A percentile compares a stretch with the other conserved stretches of the same genome.
phyloP scores from a whole-genome alignment of 345 rosid species.

The Aegle marmelos region DNA sequence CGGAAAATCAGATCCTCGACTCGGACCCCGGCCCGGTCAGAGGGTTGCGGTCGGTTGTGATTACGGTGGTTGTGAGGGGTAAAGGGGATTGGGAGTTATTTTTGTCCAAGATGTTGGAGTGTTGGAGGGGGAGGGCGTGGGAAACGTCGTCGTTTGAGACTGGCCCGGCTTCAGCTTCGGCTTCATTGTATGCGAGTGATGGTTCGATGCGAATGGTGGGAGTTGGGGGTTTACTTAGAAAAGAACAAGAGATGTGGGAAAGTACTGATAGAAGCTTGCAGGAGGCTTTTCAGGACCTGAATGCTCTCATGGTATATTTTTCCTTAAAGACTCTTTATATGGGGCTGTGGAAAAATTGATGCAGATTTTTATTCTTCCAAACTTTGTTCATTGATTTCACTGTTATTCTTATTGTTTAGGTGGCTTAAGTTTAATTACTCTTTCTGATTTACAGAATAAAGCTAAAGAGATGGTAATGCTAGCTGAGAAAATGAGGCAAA shows the following conservation, averaged over 20 bases:
- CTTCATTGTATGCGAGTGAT: slow-evolving; percentile 70
- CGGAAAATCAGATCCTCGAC: slow-evolving; percentile 25
- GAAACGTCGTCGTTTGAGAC: slow-evolving; percentile 34
- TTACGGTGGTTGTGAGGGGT: slow-evolving; percentile 68
- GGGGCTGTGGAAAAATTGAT: background rate
- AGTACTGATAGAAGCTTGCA: slow-evolving; percentile 92
- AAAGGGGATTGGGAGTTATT: slow-evolving; percentile 83
- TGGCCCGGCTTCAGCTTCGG: slow-evolving; percentile 25
- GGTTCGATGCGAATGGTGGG: slow-evolving; percentile 90
- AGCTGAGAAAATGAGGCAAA: slow-evolving; percentile 91
- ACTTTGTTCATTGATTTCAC: background rate
- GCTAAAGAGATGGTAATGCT: slow-evolving; percentile 93
- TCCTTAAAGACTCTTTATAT: background rate
- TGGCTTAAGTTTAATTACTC: slow-evolving; percentile 12
- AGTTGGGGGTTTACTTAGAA: slow-evolving; percentile 90
- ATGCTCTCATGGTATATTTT: slow-evolving; percentile 79
- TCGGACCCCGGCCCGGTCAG: slow-evolving; percentile 8
- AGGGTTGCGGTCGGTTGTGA: slow-evolving; percentile 45
- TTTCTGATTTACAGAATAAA: slow-evolving; percentile 56
- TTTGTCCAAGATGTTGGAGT: slow-evolving; percentile 68
- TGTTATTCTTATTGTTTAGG: background rate
- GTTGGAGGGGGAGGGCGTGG: slow-evolving; percentile 85
- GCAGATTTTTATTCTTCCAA: background rate
- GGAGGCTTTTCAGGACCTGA: slow-evolving; percentile 92
- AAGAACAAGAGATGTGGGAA: slow-evolving; percentile 94